These are phyloP conservation scores for Rhodotorula diobovata DNA, from an alignment of 768 basidiomycete species.

Conservation along the genomic window DNA sequence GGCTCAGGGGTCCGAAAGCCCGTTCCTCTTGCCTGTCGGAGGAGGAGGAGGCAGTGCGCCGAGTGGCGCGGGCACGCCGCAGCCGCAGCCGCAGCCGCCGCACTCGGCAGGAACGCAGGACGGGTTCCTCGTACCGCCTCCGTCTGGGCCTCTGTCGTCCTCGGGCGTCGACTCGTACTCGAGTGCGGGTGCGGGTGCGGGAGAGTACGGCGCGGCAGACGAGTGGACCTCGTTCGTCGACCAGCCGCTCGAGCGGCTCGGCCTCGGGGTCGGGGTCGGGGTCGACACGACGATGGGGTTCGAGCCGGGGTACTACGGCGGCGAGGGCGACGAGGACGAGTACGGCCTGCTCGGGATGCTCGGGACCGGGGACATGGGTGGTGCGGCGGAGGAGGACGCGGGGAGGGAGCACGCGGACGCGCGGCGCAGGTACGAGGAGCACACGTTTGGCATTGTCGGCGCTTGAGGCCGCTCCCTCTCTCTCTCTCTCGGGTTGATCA, in stretches of 20 bases:
- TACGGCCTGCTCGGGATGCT: neutral
- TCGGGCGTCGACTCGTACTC: neutral
- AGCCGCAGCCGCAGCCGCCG: neutral
- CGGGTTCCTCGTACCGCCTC: neutral
- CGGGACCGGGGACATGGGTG: neutral
- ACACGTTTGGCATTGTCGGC: neutral
- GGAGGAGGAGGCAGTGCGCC: too few species aligned
- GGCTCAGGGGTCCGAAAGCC: too few species aligned
- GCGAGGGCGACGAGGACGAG: slow-evolving; percentile 2
- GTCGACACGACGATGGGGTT: neutral
- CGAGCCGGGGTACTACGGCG: slow-evolving; percentile 15
- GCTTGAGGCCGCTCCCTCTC: neutral
- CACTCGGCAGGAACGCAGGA: neutral
- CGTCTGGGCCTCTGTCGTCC: neutral
- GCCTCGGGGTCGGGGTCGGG: slow-evolving; percentile 4
- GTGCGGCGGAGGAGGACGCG: neutral
- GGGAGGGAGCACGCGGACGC: neutral
- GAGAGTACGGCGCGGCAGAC: neutral
- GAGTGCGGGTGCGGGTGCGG: neutral
- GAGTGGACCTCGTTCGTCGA: slow-evolving; percentile 15
- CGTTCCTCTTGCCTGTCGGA: too few species aligned
- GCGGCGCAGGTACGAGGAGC: slow-evolving; percentile 1
- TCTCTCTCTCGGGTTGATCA: neutral
- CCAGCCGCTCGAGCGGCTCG: slow-evolving; percentile 12
- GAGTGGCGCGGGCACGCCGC: too few species aligned